These are phyloP conservation scores for Lagerstroemia fauriei DNA, from an alignment of 441 rosid species.

Conservation along the genomic window DNA sequence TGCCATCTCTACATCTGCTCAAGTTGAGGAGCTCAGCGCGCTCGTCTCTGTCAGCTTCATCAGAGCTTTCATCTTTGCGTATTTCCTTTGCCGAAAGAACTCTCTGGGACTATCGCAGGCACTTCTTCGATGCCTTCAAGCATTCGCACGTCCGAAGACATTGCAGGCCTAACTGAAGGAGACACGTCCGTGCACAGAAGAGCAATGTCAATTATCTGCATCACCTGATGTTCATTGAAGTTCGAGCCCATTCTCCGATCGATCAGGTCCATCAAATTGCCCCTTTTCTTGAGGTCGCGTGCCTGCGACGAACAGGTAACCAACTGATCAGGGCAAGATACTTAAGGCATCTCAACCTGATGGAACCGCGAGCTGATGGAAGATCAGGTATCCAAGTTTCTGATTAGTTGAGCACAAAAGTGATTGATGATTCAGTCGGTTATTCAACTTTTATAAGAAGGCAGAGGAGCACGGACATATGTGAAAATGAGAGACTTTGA, in stretches of 20 bases:
- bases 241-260: constrained; percentile 6
- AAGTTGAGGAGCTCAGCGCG: too few species aligned
- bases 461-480: too few species aligned
- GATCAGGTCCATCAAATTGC: constrained; percentile 4
- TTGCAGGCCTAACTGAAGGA: constrained; percentile 4
- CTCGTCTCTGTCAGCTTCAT: not conserved
- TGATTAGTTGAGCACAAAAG: too few species aligned
- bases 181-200: constrained; percentile 9
- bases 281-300: not conserved
- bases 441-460: too few species aligned
- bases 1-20: too few species aligned
- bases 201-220: constrained; percentile 12
- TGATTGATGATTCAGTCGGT: too few species aligned
- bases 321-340: not conserved
- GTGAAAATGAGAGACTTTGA: not conserved
- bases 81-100: not conserved
- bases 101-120: not conserved
- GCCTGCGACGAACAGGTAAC: not conserved
- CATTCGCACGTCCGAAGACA: constrained; percentile 22
- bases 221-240: not conserved
- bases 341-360: not conserved
- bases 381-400: not conserved
- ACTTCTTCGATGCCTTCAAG: constrained; percentile 16
- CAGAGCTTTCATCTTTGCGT: constrained; percentile 14
- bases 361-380: not conserved